These are phyloP conservation scores for Candida nonsorbophila DNA, from an alignment of 805 yeast genomes.

Conservation along the genomic window DNA sequence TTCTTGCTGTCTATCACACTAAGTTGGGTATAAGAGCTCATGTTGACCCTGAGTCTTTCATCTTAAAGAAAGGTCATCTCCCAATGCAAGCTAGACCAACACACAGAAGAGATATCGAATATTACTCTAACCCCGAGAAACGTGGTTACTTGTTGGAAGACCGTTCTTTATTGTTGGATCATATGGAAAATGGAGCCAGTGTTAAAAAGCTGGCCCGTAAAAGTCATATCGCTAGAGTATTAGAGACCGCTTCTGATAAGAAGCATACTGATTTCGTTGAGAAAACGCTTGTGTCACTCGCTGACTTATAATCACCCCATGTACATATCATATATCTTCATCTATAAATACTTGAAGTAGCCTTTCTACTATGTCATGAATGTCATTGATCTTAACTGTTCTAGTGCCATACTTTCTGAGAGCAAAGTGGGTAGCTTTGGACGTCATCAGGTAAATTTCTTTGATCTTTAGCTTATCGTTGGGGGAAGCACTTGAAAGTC, in stretches of 20 bases:
- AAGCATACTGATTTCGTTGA: conserved; percentile 11
- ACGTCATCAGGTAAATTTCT: conserved; percentile 38
- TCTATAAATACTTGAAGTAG: conserved; percentile 33
- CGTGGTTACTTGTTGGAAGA: conserved; percentile 67
- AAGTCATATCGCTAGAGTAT: conserved; percentile 30
- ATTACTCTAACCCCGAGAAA: conserved; percentile 63
- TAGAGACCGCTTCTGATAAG: conserved; percentile 24
- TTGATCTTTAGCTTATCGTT: conserved; percentile 32
- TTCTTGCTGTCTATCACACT: conserved; percentile 64
- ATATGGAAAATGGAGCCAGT: conserved; percentile 12
- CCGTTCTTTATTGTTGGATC: conserved; percentile 34
- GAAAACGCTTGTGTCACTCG: conserved; percentile 12
- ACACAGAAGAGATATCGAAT: conserved; percentile 71
- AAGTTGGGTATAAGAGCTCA: conserved; percentile 67
- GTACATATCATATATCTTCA: no score
- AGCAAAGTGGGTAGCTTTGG: conserved; percentile 32
- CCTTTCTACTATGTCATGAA: conserved; percentile 37
- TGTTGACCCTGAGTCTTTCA: conserved; percentile 64
- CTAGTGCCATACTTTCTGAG: conserved; percentile 24
- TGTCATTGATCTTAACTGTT: conserved; percentile 19
- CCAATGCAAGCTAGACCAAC: conserved; percentile 87
- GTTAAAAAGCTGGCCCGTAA: conserved; percentile 19
- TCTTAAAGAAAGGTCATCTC: conserved; percentile 66
- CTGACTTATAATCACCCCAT: conserved; percentile 21
- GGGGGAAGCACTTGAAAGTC: conserved; percentile 18